Evolutionary conservation across 805 yeast species (phyloP).

Genomic region (Brettanomyces anomalus): DNA sequence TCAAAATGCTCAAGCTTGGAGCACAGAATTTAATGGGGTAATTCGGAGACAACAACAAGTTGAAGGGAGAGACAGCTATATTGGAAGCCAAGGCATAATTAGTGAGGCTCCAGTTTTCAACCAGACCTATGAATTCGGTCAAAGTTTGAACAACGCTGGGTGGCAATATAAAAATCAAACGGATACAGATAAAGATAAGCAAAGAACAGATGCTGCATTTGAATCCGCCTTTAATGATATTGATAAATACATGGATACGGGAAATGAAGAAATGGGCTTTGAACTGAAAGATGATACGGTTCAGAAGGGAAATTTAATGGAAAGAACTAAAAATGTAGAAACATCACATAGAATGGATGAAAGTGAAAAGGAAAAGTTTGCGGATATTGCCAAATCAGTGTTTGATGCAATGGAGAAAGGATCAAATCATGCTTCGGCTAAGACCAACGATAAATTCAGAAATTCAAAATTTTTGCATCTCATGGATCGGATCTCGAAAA

Average conservation of each 20-base stretch:
- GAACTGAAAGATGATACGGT: not conserved
- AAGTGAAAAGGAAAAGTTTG: constrained; percentile 28
- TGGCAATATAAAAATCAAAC: no score
- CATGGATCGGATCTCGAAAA: constrained; percentile 30
- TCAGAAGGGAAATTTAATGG: not conserved
- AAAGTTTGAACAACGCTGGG: no score
- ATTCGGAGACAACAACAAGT: not conserved
- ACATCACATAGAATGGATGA: constrained; percentile 11
- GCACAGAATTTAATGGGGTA: not conserved
- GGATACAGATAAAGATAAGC: no score
- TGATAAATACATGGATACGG: not conserved
- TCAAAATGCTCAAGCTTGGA: constrained; percentile 1
- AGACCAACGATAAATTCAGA: constrained; percentile 29
- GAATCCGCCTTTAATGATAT: constrained; percentile 2
- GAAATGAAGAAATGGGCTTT: not conserved
- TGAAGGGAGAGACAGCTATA: not conserved
- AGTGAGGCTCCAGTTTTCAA: no score
- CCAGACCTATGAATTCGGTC: no score
- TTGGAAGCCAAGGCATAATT: not conserved
- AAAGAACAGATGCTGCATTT: not conserved
- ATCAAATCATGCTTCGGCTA: constrained; percentile 17
- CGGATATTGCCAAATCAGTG: constrained; percentile 31
- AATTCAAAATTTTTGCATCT: constrained; percentile 32
- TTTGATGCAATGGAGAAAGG: constrained; percentile 29
- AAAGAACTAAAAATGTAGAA: not conserved